Evolutionary conservation across 768 basidiomycete species (phyloP).

Genomic region (Scleroderma citrinum): DNA sequence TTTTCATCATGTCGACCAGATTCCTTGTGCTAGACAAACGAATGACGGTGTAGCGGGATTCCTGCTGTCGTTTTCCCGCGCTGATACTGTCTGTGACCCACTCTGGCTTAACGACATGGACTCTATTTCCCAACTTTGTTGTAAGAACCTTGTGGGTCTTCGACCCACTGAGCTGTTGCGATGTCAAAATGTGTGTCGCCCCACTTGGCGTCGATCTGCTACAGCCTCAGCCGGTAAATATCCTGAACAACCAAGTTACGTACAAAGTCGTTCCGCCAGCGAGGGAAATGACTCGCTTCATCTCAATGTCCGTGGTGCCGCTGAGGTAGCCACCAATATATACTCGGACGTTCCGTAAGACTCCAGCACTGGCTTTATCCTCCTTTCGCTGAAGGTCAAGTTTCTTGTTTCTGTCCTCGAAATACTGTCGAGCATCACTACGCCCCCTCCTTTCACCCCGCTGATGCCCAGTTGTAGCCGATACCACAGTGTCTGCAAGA

Average conservation of each 20-base stretch:
- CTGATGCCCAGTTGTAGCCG: slow-evolving; percentile 67
- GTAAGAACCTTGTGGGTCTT: slow-evolving; percentile 66
- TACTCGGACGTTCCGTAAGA: slow-evolving; percentile 43
- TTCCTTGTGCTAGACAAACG: slow-evolving; percentile 33
- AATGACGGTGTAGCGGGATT: slow-evolving; percentile 52
- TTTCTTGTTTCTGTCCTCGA: slow-evolving; percentile 42
- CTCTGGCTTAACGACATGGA: slow-evolving; percentile 66
- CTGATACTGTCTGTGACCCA: slow-evolving; percentile 69
- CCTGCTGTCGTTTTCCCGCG: slow-evolving; percentile 53
- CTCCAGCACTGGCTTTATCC: slow-evolving; percentile 13
- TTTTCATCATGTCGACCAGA: slow-evolving; percentile 35
- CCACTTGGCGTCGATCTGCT: slow-evolving; percentile 49
- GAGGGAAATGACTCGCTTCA: slow-evolving; percentile 59
- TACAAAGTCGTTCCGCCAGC: slow-evolving; percentile 68
- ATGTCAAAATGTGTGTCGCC: slow-evolving; percentile 77
- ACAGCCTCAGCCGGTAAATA: slow-evolving; percentile 5
- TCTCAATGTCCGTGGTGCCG: slow-evolving; percentile 73
- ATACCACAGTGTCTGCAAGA: slow-evolving; percentile 49
- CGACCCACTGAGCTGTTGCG: slow-evolving; percentile 60
- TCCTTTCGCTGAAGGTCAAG: slow-evolving; percentile 29
- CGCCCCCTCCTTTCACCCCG: slow-evolving; percentile 40
- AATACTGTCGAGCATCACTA: slow-evolving; percentile 31
- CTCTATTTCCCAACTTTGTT: slow-evolving; percentile 40
- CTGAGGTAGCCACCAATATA: slow-evolving; percentile 69
- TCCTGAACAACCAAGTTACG: slow-evolving; percentile 13